These are phyloP conservation scores for Margaritispora aquatica DNA, from an alignment of 495 filamentous ascomycete species.

Conservation along the genomic window DNA sequence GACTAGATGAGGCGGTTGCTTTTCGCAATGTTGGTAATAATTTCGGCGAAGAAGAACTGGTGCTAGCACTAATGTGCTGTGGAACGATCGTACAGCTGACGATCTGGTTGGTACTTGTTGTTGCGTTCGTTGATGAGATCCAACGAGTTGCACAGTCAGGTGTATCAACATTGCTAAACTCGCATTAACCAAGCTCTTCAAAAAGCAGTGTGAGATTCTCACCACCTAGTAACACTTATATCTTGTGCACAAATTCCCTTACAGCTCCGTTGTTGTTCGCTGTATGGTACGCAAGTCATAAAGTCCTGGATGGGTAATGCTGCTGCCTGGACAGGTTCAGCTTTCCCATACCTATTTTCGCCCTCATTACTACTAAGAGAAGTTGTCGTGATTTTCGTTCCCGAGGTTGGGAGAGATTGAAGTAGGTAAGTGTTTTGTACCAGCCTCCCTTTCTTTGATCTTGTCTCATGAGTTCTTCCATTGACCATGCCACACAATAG, in stretches of 20 bases:
- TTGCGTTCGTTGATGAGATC: background rate
- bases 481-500: no score
- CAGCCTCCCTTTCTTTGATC: no score
- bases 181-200: no score
- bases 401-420: background rate
- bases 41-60: no score
- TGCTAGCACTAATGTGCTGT: no score
- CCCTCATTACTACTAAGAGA: background rate
- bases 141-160: background rate
- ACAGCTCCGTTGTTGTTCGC: background rate
- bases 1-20: no score
- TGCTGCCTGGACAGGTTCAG: background rate
- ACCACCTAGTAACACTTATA: background rate
- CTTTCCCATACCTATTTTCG: background rate
- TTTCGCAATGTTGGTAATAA: no score
- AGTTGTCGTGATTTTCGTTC: background rate
- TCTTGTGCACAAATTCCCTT: background rate
- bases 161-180: background rate
- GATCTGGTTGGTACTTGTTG: background rate
- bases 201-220: background rate
- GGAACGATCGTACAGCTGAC: background rate
- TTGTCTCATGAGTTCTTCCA: no score
- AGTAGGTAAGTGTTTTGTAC: background rate
- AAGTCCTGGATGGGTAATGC: background rate
- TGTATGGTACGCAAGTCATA: background rate